Evolutionary conservation across 2,329 filamentous ascomycete genomes (phyloP).

Genomic region (Stylonectria norvegica): DNA sequence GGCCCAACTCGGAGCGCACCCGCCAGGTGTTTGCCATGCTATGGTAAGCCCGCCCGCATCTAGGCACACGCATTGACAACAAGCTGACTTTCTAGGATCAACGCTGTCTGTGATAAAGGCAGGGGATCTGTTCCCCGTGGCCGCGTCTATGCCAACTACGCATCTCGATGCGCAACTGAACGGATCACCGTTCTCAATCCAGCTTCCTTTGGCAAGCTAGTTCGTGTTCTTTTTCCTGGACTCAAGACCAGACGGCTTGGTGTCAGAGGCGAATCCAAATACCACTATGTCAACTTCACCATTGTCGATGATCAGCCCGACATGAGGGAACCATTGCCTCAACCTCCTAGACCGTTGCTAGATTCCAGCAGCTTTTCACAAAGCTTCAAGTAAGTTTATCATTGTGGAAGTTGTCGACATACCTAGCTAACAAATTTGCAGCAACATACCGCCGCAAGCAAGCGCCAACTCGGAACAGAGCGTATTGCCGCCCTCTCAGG

Average conservation of each 20-base stretch:
- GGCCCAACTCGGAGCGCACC: slow-evolving; percentile 76
- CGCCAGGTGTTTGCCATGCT: slow-evolving; percentile 87
- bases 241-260: slow-evolving; percentile 89
- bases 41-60: slow-evolving; percentile 52
- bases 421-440: slow-evolving; percentile 24
- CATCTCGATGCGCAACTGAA: slow-evolving; percentile 86
- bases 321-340: slow-evolving; percentile 41
- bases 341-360: slow-evolving; percentile 47
- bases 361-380: slow-evolving; percentile 47
- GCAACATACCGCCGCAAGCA: slow-evolving; percentile 31
- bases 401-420: not conserved
- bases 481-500: slow-evolving; percentile 30
- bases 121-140: slow-evolving; percentile 88
- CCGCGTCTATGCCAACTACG: slow-evolving; percentile 93
- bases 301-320: slow-evolving; percentile 56
- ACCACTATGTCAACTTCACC: slow-evolving; percentile 79
- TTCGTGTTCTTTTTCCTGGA: slow-evolving; percentile 91
- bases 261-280: slow-evolving; percentile 95
- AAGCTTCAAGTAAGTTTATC: slow-evolving; percentile 46
- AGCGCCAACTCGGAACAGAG: slow-evolving; percentile 28
- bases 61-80: slow-evolving; percentile 8
- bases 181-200: slow-evolving; percentile 94
- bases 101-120: slow-evolving; percentile 66
- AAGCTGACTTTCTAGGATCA: slow-evolving; percentile 57
- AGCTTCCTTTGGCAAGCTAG: slow-evolving; percentile 95